These are phyloP conservation scores for Aurifilum marmelostoma DNA, from an alignment of 2,329 filamentous ascomycete species.

Conservation along the genomic window DNA sequence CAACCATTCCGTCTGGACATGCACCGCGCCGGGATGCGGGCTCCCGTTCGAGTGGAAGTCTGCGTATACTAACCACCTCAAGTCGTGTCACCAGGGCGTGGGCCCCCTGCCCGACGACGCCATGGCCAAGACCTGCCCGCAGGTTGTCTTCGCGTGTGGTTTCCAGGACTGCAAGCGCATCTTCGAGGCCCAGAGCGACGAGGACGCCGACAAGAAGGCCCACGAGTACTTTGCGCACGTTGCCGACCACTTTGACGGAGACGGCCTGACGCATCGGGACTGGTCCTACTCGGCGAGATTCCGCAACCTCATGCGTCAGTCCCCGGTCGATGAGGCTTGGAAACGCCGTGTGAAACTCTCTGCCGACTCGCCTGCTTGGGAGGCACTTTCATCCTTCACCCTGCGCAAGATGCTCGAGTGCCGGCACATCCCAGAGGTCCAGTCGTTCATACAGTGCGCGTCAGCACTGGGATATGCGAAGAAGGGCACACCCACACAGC, in stretches of 20 bases:
- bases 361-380: slow-evolving; percentile 43
- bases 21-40: slow-evolving; percentile 47
- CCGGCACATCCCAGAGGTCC: slow-evolving; percentile 46
- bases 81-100: slow-evolving; percentile 47
- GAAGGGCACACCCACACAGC: slow-evolving; percentile 23
- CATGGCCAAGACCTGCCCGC: slow-evolving; percentile 48
- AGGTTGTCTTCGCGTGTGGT: slow-evolving; percentile 53
- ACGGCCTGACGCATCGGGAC: slow-evolving; percentile 43
- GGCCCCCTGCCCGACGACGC: slow-evolving; percentile 40
- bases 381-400: slow-evolving; percentile 46
- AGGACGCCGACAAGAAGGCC: slow-evolving; percentile 44
- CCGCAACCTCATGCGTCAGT: slow-evolving; percentile 49
- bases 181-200: slow-evolving; percentile 47
- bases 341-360: slow-evolving; percentile 43
- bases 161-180: slow-evolving; percentile 50
- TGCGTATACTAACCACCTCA: slow-evolving; percentile 52
- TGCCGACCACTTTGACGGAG: slow-evolving; percentile 50
- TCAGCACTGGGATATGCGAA: slow-evolving; percentile 36
- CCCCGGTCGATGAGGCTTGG: slow-evolving; percentile 43
- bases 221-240: slow-evolving; percentile 52
- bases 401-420: slow-evolving; percentile 51
- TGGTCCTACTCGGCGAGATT: slow-evolving; percentile 51
- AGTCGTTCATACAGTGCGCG: slow-evolving; percentile 45
- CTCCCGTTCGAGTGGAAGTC: slow-evolving; percentile 53
- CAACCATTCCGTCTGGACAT: slow-evolving; percentile 51